A percentile compares a stretch with the other conserved stretches of the same genome.
Conservation (phyloP, 176 grass and related monocot genomes). For the Stipa capillata region DNA sequence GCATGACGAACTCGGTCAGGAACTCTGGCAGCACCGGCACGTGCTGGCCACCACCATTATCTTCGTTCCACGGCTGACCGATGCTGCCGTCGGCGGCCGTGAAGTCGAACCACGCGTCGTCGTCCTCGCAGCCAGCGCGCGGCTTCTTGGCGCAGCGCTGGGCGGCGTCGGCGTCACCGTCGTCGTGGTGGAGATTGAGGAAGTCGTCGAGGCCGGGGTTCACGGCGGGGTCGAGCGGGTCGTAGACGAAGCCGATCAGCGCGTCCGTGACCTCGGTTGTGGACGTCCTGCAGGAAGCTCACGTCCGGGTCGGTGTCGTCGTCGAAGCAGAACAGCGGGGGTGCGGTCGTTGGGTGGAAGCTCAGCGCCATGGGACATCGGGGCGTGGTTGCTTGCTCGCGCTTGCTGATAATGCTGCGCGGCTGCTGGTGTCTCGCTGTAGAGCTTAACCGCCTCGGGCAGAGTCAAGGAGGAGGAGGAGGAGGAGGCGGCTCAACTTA, state of each 20-base stretch:
- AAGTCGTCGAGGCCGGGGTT: conserved; percentile 25
- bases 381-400: background rate
- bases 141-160: conserved; percentile 19
- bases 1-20: background rate
- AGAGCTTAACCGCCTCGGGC: conserved; percentile 9
- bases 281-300: conserved; percentile 11
- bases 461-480: background rate
- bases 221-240: conserved; percentile 32
- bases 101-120: background rate
- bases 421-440: conserved; percentile 5
- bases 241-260: conserved; percentile 51
- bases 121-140: background rate
- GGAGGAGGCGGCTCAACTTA: background rate
- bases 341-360: conserved; percentile 27
- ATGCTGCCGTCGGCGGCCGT: background rate
- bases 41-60: background rate
- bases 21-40: background rate
- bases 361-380: conserved; percentile 27
- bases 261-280: conserved; percentile 51
- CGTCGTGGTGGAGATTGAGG: background rate
- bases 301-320: background rate
- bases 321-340: background rate
- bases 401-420: background rate
- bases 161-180: background rate
- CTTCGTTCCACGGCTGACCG: background rate